Evolutionary conservation across 345 rosid genomes (phyloP).

Genomic region (Mercurialis annua): DNA sequence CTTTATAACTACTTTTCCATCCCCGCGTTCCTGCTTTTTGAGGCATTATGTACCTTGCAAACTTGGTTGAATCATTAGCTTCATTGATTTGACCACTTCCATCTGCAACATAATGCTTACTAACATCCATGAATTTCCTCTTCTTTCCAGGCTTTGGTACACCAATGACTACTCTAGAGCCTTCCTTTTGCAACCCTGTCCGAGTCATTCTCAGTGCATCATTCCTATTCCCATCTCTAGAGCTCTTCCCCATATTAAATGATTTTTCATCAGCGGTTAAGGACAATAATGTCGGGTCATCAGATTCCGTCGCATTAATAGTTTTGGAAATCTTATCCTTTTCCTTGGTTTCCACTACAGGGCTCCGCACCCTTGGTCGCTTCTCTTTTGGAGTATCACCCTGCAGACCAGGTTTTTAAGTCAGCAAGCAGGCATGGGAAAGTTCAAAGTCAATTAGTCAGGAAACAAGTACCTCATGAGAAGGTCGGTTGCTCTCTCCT

Average conservation of each 20-base stretch:
- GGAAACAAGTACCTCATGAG: conserved; percentile 51
- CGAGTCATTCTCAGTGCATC: conserved; percentile 54
- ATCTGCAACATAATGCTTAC: conserved; percentile 79
- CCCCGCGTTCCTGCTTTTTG: conserved; percentile 58
- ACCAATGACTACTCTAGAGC: conserved; percentile 73
- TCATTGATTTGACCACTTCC: conserved; percentile 40
- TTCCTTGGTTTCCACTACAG: conserved; percentile 41
- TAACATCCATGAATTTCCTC: conserved; percentile 96
- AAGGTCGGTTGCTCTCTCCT: conserved; percentile 31
- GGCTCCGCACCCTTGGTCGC: conserved; percentile 52
- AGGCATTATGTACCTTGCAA: conserved; percentile 61
- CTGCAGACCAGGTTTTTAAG: conserved; percentile 39
- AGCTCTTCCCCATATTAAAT: conserved; percentile 71
- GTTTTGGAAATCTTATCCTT: conserved; percentile 43
- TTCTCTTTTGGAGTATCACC: conserved; percentile 87
- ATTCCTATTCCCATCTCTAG: conserved; percentile 45
- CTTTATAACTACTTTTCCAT: conserved; percentile 52
- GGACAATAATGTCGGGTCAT: conserved; percentile 45
- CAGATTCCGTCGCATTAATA: conserved; percentile 31
- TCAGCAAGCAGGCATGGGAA: conserved; percentile 8
- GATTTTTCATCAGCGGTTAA: conserved; percentile 51
- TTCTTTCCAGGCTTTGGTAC: conserved; percentile 98
- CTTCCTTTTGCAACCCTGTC: conserved; percentile 81
- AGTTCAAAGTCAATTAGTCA: conserved; percentile 2
- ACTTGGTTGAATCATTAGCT: conserved; percentile 57